phyloP scores from a whole-genome alignment of 805 yeast genomes.

The Yamadazyma endophytica region DNA sequence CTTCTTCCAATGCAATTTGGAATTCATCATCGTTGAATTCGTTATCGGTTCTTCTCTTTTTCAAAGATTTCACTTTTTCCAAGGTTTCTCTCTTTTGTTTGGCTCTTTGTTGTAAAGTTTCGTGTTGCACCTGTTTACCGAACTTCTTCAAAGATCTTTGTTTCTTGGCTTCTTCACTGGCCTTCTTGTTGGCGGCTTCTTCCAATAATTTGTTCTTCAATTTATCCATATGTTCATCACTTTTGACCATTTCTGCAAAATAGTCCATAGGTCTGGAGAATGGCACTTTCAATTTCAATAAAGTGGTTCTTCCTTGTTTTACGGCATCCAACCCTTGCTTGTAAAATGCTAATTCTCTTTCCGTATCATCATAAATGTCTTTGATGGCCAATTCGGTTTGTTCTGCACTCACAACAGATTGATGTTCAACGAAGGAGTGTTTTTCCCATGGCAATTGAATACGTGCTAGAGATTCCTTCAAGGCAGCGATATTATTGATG shows the following conservation, averaged over 20 bases:
- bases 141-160: constrained; percentile 94
- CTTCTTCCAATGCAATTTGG: constrained; percentile 90
- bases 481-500: constrained; percentile 81
- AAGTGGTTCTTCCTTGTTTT: constrained; percentile 59
- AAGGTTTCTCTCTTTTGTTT: constrained; percentile 87
- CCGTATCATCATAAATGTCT: constrained; percentile 93
- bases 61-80: constrained; percentile 85
- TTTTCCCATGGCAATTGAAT: constrained; percentile 62
- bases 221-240: constrained; percentile 97
- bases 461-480: constrained; percentile 64
- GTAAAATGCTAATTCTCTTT: constrained; percentile 91
- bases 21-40: constrained; percentile 74
- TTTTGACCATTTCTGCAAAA: constrained; percentile 97
- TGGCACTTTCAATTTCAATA: constrained; percentile 71
- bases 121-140: constrained; percentile 95
- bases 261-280: constrained; percentile 92
- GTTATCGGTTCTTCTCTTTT: constrained; percentile 77
- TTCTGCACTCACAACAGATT: constrained; percentile 58
- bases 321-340: constrained; percentile 91
- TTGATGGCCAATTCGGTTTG: constrained; percentile 64
- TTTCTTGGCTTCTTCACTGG: constrained; percentile 87
- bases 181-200: constrained; percentile 82
- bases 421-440: constrained; percentile 79
- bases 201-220: constrained; percentile 74
- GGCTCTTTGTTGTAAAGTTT: constrained; percentile 88